These are phyloP conservation scores for Colletotrichum musicola DNA, from an alignment of 2,329 filamentous ascomycete genomes.

Conservation along the genomic window DNA sequence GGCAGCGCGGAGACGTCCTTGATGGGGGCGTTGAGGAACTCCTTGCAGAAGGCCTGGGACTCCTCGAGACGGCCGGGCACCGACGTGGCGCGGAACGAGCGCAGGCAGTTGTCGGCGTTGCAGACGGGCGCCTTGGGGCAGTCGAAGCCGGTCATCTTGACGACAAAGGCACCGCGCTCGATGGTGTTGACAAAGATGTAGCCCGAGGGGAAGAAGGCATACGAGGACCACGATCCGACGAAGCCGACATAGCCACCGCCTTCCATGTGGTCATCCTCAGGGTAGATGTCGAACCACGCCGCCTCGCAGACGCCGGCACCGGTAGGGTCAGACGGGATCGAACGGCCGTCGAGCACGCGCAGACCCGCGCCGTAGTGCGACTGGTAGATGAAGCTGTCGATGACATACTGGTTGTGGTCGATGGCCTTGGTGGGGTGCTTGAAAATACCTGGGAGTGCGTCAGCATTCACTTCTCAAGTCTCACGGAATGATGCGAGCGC, in stretches of 20 bases:
- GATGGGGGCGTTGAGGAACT: conserved; percentile 37
- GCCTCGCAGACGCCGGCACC: conserved; percentile 60
- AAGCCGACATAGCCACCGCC: conserved; percentile 55
- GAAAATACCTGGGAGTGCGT: conserved; percentile 43
- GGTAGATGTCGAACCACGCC: conserved; percentile 64
- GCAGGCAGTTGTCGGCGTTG: conserved; percentile 53
- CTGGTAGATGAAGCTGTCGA: conserved; percentile 60
- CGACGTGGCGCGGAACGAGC: conserved; percentile 51
- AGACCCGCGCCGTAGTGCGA: conserved; percentile 65
- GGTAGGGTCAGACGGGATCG: conserved; percentile 55
- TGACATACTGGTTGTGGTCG: conserved; percentile 64
- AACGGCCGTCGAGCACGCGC: conserved; percentile 53
- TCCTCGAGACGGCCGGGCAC: conserved; percentile 48
- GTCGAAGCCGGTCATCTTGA: conserved; percentile 51
- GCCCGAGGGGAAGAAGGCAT: conserved; percentile 62
- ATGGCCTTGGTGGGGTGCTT: conserved; percentile 55
- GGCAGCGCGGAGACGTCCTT: conserved; percentile 41
- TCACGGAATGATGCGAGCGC: too few species aligned
- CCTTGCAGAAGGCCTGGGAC: conserved; percentile 49
- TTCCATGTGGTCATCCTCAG: conserved; percentile 59
- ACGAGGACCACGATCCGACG: conserved; percentile 61
- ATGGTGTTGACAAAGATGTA: conserved; percentile 66
- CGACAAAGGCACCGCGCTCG: conserved; percentile 62
- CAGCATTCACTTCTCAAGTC: too few species aligned
- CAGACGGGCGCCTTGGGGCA: conserved; percentile 43